Percentiles rank a stretch among this genome's conserved stretches.
phyloP scores from a whole-genome alignment of 129 eudicot genomes.

The Lactuca sativa region DNA sequence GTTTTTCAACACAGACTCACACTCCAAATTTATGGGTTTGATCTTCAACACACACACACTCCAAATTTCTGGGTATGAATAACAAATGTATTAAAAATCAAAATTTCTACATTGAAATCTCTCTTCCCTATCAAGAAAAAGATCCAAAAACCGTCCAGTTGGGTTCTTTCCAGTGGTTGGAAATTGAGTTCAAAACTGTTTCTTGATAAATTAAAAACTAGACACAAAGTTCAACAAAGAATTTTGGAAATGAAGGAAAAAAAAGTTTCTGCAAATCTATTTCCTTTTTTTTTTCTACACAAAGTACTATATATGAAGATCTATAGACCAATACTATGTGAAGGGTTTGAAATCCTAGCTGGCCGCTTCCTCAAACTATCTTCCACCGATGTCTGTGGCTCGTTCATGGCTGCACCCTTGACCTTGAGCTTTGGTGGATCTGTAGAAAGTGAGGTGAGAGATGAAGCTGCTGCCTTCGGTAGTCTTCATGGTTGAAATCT shows the following conservation, averaged over 20 bases:
- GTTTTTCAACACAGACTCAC: too few species aligned
- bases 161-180: slow-evolving; percentile 3
- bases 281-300: slow-evolving; percentile 26
- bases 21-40: too few species aligned
- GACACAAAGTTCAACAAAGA: background rate
- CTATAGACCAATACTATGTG: slow-evolving; percentile 54
- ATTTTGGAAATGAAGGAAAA: background rate
- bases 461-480: slow-evolving; percentile 3
- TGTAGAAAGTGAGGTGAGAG: slow-evolving; percentile 37
- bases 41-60: too few species aligned
- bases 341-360: slow-evolving; percentile 65
- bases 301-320: slow-evolving; percentile 10
- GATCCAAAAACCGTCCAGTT: slow-evolving; percentile 14
- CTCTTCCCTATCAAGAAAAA: slow-evolving; percentile 15
- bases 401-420: slow-evolving; percentile 33
- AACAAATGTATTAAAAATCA: slow-evolving; percentile 22
- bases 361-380: slow-evolving; percentile 62
- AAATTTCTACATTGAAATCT: slow-evolving; percentile 31
- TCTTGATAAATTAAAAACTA: background rate
- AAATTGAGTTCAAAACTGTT: background rate
- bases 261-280: background rate
- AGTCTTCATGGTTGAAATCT: too few species aligned
- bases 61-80: background rate
- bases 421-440: slow-evolving; percentile 35
- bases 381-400: slow-evolving; percentile 42